Conservation (phyloP, 495 filamentous ascomycete species). For the Neurospora terricola region DNA sequence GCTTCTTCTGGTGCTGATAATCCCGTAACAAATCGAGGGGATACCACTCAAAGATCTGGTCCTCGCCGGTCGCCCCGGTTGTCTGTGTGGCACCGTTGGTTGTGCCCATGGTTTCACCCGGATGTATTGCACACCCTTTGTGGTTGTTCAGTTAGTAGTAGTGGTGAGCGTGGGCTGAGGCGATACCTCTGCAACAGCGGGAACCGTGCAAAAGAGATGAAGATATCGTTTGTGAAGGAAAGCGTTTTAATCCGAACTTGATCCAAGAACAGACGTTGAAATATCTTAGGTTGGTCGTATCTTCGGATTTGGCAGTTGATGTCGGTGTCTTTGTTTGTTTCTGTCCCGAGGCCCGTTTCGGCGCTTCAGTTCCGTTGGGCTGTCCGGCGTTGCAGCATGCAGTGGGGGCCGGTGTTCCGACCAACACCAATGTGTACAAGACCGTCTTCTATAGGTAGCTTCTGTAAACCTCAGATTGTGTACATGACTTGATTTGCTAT, state of each 20-base stretch:
- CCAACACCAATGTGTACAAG: not conserved
- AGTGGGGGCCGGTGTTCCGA: not conserved
- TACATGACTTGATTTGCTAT: not conserved
- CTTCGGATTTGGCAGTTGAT: not conserved
- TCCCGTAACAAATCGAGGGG: slow-evolving; percentile 17
- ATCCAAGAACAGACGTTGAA: not conserved
- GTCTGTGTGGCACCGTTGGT: not conserved
- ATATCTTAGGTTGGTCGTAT: not conserved
- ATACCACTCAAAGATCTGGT: slow-evolving; percentile 15
- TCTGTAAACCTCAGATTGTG: not conserved
- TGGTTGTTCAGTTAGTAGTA: not conserved
- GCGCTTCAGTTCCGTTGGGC: not conserved
- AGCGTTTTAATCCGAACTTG: not conserved
- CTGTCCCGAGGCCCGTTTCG: not conserved
- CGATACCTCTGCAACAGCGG: not conserved
- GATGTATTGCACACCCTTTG: not conserved
- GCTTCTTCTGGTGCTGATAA: not conserved
- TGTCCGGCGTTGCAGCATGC: not conserved
- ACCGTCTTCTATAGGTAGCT: not conserved
- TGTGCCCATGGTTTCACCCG: not conserved
- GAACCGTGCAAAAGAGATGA: not conserved
- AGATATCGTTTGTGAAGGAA: not conserved
- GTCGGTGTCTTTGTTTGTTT: not conserved
- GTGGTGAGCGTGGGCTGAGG: not conserved
- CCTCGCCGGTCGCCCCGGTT: not conserved